Base-by-base conservation (phyloP, 257 asterid genomes). In the Solanum bukasovii region DNA sequence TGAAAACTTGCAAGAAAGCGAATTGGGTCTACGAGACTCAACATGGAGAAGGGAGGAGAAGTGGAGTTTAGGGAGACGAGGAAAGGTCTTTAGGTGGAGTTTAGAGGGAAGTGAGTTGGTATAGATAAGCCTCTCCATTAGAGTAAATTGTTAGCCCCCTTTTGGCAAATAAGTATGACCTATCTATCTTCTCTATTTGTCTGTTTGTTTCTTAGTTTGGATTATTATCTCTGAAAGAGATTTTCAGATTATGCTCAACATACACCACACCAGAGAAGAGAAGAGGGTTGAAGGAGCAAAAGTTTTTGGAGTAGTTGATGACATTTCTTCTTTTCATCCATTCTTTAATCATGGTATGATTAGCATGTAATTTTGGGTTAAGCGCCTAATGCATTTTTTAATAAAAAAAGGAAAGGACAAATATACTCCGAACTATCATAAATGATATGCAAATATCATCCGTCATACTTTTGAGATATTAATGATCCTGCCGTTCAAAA, bases 91-190 rank as follows among this genome's bases (percentile, higher is more conserved):
- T 18, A 87, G 84, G 71, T 90, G 91, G 89, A 85, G 89, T 44
- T 93, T 91, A 13, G 93, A 91, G 3, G 97, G 91, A 89, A 92
- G 87, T 9, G 97, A 84, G 88, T 92, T 93, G 89, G 94, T 91
- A 87, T 89, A 85, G 91, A 96, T 89, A 85, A 96, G 93, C 89
- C 95, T 93, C 93, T 94, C 98, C 98, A 96, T 96, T 3, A 37
- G 56, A 68, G 33, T 25, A 86, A 82, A 34, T 33, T 29, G n/a
- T 42, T 6, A 25, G 44, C 11, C 67, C 84, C 52, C n/a, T 35
- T 35, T 29, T 25, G 56, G 37, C 79, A 20, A 78, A 42, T 78
- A 42, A 18, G 65, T 18, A 56, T 18, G 65, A 56, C 65, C 65
- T 56, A 56, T 56, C 65, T 6, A 4, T 25, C 38, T 34, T 20